Evolutionary conservation across 495 filamentous ascomycete genomes (phyloP).

Genomic region (Aspergillus olivimuriae): DNA sequence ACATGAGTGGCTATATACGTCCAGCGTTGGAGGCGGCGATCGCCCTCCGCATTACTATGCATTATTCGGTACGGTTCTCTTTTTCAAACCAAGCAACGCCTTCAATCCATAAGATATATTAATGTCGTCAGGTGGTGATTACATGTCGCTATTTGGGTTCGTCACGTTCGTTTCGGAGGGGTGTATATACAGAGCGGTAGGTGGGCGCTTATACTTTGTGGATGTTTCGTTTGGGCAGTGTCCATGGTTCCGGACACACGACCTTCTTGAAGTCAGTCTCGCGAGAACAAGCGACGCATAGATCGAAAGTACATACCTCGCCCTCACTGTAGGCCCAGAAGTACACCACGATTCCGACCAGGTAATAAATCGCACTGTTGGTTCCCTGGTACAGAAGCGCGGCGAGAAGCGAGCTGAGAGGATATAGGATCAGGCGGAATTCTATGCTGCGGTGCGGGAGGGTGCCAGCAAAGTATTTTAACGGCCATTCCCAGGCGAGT

Average conservation of each 20-base stretch:
- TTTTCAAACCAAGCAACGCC: background rate
- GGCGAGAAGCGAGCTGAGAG: slow-evolving; percentile 67
- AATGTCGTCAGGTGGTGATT: no score
- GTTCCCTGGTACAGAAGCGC: slow-evolving; percentile 86
- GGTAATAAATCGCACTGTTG: slow-evolving; percentile 87
- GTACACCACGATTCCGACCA: slow-evolving; percentile 80
- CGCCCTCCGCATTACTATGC: no score
- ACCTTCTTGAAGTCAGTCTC: slow-evolving; percentile 24
- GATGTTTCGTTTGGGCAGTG: slow-evolving; percentile 32
- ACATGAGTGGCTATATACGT: no score
- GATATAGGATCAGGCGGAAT: slow-evolving; percentile 74
- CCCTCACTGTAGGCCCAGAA: slow-evolving; percentile 98
- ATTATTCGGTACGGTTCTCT: no score
- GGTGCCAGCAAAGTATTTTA: slow-evolving; percentile 57
- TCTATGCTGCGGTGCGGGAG: slow-evolving; percentile 81
- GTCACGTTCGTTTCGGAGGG: background rate
- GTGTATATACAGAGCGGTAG: background rate
- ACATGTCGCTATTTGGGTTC: background rate
- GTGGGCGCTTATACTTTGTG: slow-evolving; percentile 23
- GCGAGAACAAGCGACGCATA: background rate
- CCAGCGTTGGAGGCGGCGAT: no score
- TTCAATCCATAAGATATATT: background rate
- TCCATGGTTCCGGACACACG: slow-evolving; percentile 56
- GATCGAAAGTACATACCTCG: slow-evolving; percentile 60
- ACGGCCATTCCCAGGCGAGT: slow-evolving; percentile 88